Evolutionary conservation across 2,329 filamentous ascomycete species (phyloP).

Genomic region (Botryotinia calthae): DNA sequence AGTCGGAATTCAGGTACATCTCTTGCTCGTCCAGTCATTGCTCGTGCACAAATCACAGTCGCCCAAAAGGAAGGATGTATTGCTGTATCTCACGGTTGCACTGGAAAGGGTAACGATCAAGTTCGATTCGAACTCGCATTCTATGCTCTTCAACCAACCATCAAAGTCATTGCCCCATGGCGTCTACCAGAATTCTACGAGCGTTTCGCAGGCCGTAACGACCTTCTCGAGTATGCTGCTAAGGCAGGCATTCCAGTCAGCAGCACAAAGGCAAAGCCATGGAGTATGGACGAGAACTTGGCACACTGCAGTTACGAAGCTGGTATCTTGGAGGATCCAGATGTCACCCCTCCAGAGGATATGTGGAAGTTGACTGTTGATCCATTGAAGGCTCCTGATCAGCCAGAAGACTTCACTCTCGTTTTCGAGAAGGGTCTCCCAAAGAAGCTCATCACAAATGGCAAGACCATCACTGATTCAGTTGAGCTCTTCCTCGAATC

Average conservation of each 20-base stretch:
- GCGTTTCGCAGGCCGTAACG: conserved; percentile 67
- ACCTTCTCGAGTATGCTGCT: conserved; percentile 69
- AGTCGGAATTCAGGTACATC: conserved; percentile 47
- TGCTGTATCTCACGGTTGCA: conserved; percentile 54
- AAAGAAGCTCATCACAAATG: conserved; percentile 57
- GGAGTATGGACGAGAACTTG: conserved; percentile 67
- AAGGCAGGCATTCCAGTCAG: conserved; percentile 68
- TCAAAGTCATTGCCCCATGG: conserved; percentile 76
- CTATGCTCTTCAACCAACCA: conserved; percentile 60
- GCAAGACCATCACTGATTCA: conserved; percentile 63
- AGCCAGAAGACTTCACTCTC: conserved; percentile 68
- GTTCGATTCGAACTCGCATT: conserved; percentile 64
- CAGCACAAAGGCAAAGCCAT: conserved; percentile 70
- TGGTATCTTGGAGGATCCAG: conserved; percentile 66
- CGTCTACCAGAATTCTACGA: conserved; percentile 67
- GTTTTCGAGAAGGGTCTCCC: conserved; percentile 75
- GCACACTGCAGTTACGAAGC: conserved; percentile 80
- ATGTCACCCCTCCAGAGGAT: conserved; percentile 66
- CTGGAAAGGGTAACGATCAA: conserved; percentile 64
- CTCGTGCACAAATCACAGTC: conserved; percentile 62
- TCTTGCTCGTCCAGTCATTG: conserved; percentile 69
- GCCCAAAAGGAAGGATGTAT: conserved; percentile 57
- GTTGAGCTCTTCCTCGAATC: conserved; percentile 70
- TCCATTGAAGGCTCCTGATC: conserved; percentile 66
- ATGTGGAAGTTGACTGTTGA: conserved; percentile 77